Percentiles rank a stretch among this genome's conserved stretches.
Evolutionary conservation across 371 early-diverging fungal species (phyloP).

Genomic region (Syncephalastrum sp.): DNA sequence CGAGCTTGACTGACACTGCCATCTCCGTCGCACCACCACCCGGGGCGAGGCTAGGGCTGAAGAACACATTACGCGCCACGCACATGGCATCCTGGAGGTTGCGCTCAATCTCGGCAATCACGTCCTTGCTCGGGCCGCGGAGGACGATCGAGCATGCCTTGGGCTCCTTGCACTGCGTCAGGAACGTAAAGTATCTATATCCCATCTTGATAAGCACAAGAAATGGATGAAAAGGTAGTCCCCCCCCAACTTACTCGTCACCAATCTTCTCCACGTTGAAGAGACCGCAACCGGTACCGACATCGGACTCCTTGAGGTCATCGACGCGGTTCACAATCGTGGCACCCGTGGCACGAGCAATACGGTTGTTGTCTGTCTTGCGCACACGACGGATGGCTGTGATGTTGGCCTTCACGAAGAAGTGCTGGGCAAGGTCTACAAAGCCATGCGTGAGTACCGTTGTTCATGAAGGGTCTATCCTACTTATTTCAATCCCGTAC

Average conservation of each 20-base stretch:
- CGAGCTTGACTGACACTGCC: constrained; percentile 91
- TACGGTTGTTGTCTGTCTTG: constrained; percentile 99
- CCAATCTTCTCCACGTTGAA: constrained; percentile 98
- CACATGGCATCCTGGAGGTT: constrained; percentile 99
- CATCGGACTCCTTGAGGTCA: constrained; percentile 93
- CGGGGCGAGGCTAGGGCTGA: constrained; percentile 90
- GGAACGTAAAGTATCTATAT: constrained; percentile 84
- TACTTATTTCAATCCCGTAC: constrained; percentile 31
- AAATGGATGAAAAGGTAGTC: constrained; percentile 14
- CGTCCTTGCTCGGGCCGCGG: constrained; percentile 98
- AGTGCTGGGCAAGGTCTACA: constrained; percentile 95
- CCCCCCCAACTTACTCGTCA: constrained; percentile 76
- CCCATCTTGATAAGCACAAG: neutral
- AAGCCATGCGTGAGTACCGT: constrained; percentile 11
- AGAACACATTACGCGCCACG: constrained; percentile 98
- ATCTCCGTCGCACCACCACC: constrained; percentile 99
- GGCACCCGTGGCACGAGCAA: constrained; percentile 98
- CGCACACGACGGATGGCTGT: constrained; percentile 98
- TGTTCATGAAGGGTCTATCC: constrained; percentile 21
- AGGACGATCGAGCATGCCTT: constrained; percentile 99
- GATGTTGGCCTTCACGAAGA: constrained; percentile 96
- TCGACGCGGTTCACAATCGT: constrained; percentile 97
- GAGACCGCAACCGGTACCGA: constrained; percentile 94
- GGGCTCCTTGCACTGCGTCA: constrained; percentile 94
- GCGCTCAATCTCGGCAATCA: constrained; percentile 98